These are phyloP conservation scores for Orbilia ellipsospora DNA, from an alignment of 2,329 filamentous ascomycete species.

Conservation along the genomic window DNA sequence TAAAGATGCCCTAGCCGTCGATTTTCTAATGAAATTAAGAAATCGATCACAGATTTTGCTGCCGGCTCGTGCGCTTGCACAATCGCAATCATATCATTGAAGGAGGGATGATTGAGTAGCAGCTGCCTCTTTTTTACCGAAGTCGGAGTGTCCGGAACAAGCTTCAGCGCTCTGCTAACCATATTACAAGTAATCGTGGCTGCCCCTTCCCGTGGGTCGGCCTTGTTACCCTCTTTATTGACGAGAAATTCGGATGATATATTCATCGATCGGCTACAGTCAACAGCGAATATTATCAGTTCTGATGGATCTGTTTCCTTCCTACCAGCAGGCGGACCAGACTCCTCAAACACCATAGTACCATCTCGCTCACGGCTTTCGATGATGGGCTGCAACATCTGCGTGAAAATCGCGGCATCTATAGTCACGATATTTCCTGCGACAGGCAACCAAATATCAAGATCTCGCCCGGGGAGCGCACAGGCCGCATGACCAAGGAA, in stretches of 20 bases:
- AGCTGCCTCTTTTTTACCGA: too few relatives aligned
- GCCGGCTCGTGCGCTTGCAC: too few relatives aligned
- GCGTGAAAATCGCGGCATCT: constrained; percentile 61
- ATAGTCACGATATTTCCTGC: constrained; percentile 60
- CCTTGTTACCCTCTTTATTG: too few relatives aligned
- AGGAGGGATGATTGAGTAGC: too few relatives aligned
- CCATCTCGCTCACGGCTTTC: constrained; percentile 60
- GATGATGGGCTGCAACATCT: constrained; percentile 61
- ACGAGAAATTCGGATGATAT: not conserved
- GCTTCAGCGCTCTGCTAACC: too few relatives aligned
- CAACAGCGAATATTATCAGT: constrained; percentile 14
- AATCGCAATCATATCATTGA: too few relatives aligned
- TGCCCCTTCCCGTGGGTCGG: too few relatives aligned
- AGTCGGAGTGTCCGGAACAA: too few relatives aligned
- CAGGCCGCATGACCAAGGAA: constrained; percentile 62
- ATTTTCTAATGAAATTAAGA: too few relatives aligned
- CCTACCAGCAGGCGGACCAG: not conserved
- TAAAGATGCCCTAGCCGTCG: too few relatives aligned
- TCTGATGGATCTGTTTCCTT: constrained; percentile 20
- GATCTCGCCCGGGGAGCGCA: constrained; percentile 60
- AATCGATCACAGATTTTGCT: too few relatives aligned
- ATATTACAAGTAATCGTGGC: too few relatives aligned
- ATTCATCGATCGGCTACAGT: constrained; percentile 13
- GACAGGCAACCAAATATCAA: constrained; percentile 59
- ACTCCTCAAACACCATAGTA: constrained; percentile 61